Percentiles rank a stretch among this genome's conserved stretches.
Evolutionary conservation across 78 protist species (phyloP).

Genomic region (Cavenderia fasciculata): DNA sequence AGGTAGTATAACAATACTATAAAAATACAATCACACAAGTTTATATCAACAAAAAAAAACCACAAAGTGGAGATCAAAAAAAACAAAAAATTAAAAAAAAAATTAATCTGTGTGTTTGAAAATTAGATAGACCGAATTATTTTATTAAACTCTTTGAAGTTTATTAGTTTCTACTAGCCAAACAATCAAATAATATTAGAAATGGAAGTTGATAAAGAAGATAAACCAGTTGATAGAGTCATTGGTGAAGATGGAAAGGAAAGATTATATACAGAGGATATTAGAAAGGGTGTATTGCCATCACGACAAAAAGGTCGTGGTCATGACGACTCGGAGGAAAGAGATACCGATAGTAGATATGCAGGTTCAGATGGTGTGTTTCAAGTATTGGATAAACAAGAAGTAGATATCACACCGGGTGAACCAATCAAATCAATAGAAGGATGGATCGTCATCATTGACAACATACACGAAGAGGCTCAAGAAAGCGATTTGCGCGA

Average conservation of each 20-base stretch:
- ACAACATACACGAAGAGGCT: conserved; percentile 93
- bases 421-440: conserved; percentile 87
- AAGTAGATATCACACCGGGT: conserved; percentile 16
- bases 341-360: conserved; percentile 23
- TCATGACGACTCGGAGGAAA: conserved; percentile 20
- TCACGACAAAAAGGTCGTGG: conserved; percentile 44
- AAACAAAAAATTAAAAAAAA: too few relatives aligned
- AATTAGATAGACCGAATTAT: too few relatives aligned
- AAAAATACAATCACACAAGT: too few relatives aligned
- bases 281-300: conserved; percentile 66
- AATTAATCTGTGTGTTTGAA: too few relatives aligned
- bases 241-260: conserved; percentile 34
- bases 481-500: conserved; percentile 91
- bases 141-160: too few relatives aligned
- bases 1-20: too few relatives aligned
- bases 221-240: too few relatives aligned
- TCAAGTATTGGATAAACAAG: conserved; percentile 5
- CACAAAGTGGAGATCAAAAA: too few relatives aligned
- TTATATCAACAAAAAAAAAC: too few relatives aligned
- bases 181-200: too few relatives aligned
- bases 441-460: conserved; percentile 93
- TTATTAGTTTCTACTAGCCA: too few relatives aligned
- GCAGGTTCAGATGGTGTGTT: conserved; percentile 43
- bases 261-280: conserved; percentile 41
- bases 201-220: too few relatives aligned